Base-by-base conservation (phyloP, 2,329 filamentous ascomycete genomes). In the Biscogniauxia mediterranea region DNA sequence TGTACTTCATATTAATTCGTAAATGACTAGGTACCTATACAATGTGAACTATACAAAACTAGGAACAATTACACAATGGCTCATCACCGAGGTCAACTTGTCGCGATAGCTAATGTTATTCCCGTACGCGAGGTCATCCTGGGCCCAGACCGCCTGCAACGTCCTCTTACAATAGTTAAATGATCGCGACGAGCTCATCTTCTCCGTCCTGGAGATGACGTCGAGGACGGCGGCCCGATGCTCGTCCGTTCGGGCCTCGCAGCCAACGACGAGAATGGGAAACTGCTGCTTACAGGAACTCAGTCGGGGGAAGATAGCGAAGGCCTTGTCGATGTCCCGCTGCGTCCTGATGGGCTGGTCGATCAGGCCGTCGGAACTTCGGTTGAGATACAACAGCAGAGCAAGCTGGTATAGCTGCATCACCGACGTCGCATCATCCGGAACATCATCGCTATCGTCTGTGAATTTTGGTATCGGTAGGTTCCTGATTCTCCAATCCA, bases 81-180 rank as follows among this genome's bases (percentile, higher is more conserved):
- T 53, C 20, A 60, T 54, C 5, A 57, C 20, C 42, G 55, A 49
- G 28, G 52, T 57, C 46, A 60, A 25, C 42, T 42, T 60, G 7
- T 56, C 38, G 28, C 52, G 52, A 38, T 60, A 60, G 20, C 49
- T 21, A 54, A 56, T 51, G 32, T 58, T 51, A n/a, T 64, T 58
- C 15, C 61, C 57, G 19, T 62, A 52, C 1, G 57, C 60, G 0
- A 78, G 64, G 54, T 78, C 75, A 3, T 75, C 68, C 52, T 77
- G 76, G 2, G 71, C 69, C 76, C 75, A 78, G 2, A 74, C 38
- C 0, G 68, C 65, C 50, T 74, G 57, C 0, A 77, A 13, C 3
- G 76, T 21, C 0, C 53, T n/a, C 46, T 63, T 68, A 0, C 69
- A 52, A 3, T 67, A 58, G 1, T 67, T 60, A 2, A 72, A 64